phyloP scores from a whole-genome alignment of 441 rosid genomes.

The Erysimum pusillum region DNA sequence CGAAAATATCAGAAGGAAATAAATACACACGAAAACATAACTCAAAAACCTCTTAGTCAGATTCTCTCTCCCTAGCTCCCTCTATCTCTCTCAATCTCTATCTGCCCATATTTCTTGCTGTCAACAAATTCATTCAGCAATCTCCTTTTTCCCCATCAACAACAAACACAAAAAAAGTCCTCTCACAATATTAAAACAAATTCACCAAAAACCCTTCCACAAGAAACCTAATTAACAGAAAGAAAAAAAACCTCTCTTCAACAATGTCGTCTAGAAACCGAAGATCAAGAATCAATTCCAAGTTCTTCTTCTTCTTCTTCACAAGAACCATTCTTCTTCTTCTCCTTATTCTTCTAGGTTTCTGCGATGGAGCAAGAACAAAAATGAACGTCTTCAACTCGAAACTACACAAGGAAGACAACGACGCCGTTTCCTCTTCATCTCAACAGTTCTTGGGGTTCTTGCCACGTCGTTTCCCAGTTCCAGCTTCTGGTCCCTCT shows the following conservation, averaged over 20 bases:
- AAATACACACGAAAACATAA: slow-evolving; percentile 26
- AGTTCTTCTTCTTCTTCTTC: slow-evolving; percentile 41
- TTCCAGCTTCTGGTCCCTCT: slow-evolving; percentile 91
- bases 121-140: slow-evolving; percentile 44
- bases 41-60: slow-evolving; percentile 1
- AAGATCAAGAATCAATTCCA: slow-evolving; percentile 36
- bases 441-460: slow-evolving; percentile 65
- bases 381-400: slow-evolving; percentile 53
- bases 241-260: slow-evolving; percentile 26
- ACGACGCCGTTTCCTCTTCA: slow-evolving; percentile 35
- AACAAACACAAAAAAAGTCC: slow-evolving; percentile 39
- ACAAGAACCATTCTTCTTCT: slow-evolving; percentile 36
- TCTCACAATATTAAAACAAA: slow-evolving; percentile 13
- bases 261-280: slow-evolving; percentile 42
- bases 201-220: slow-evolving; percentile 7
- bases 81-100: slow-evolving; percentile 22
- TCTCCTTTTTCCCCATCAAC: slow-evolving; percentile 32
- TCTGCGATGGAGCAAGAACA: slow-evolving; percentile 65
- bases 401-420: slow-evolving; percentile 47
- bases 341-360: slow-evolving; percentile 45
- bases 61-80: slow-evolving; percentile 20
- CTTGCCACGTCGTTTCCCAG: slow-evolving; percentile 82
- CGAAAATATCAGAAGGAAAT: slow-evolving; percentile 27
- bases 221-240: background rate
- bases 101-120: slow-evolving; percentile 50